These are phyloP conservation scores for Colletotrichum tanaceti DNA, from an alignment of 2,329 filamentous ascomycete genomes.

Conservation along the genomic window DNA sequence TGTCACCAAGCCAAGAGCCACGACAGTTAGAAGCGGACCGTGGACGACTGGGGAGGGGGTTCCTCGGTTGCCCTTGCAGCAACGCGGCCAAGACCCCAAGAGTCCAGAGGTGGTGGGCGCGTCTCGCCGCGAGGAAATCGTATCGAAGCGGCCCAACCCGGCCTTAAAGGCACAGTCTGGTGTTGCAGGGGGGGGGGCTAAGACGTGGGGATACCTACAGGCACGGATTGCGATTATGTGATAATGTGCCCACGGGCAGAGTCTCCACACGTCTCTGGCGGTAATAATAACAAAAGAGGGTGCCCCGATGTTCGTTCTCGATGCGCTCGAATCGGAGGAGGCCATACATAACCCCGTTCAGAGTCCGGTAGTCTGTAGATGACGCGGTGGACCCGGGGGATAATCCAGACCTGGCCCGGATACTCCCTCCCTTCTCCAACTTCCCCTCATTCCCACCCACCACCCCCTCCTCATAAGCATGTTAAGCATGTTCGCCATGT, in stretches of 20 bases:
- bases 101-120: not conserved
- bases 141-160: slow-evolving; percentile 28
- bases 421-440: slow-evolving; percentile 31
- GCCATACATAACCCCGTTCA: not conserved
- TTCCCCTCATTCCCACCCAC: slow-evolving; percentile 32
- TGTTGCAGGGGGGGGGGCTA: slow-evolving; percentile 15
- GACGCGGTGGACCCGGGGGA: slow-evolving; percentile 31
- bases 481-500: not conserved
- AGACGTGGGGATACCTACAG: slow-evolving; percentile 14
- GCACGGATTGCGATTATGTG: not conserved
- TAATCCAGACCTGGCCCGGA: slow-evolving; percentile 22
- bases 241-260: slow-evolving; percentile 12
- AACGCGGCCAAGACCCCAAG: not conserved
- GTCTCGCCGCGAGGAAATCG: not conserved
- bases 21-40: not conserved
- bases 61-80: not conserved
- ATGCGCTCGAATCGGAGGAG: slow-evolving; percentile 37
- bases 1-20: not conserved
- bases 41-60: too few relatives aligned
- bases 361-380: slow-evolving; percentile 33
- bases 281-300: not conserved
- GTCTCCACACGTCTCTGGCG: slow-evolving; percentile 15
- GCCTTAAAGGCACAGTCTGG: slow-evolving; percentile 1
- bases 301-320: slow-evolving; percentile 21
- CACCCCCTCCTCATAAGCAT: not conserved